Conservation (phyloP, 2,329 filamentous ascomycete genomes). For the Fusarium setosum region DNA sequence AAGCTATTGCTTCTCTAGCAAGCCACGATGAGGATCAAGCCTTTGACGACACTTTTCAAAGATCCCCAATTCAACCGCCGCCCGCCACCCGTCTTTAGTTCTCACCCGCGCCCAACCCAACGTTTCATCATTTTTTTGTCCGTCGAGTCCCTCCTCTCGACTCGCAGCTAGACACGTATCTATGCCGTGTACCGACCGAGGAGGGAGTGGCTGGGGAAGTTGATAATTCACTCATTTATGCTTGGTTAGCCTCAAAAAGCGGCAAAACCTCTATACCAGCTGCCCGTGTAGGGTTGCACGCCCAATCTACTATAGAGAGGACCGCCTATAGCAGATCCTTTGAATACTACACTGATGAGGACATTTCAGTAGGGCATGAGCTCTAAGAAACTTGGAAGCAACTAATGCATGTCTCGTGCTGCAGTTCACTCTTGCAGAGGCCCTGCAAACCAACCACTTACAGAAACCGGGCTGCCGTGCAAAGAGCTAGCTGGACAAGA, state of each 20-base stretch:
- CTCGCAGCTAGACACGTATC: conserved; percentile 24
- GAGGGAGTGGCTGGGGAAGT: background rate
- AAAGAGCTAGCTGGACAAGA: background rate
- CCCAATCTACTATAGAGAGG: background rate
- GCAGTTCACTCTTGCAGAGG: background rate
- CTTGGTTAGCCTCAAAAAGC: background rate
- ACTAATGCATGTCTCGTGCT: background rate
- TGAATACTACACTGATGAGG: background rate
- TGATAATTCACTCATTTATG: conserved; percentile 1
- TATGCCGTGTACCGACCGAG: background rate
- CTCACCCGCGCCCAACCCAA: conserved; percentile 23
- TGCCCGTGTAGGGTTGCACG: conserved; percentile 3
- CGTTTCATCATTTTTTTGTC: conserved; percentile 31
- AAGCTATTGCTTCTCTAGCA: background rate
- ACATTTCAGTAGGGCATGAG: background rate
- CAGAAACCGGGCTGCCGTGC: too few species aligned
- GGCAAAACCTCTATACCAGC: background rate
- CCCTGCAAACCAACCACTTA: background rate
- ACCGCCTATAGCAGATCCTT: background rate
- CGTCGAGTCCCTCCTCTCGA: conserved; percentile 12
- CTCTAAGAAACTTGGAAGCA: background rate
- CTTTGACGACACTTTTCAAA: background rate
- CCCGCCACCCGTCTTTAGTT: conserved; percentile 27
- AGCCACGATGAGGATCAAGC: background rate
- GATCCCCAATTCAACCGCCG: conserved; percentile 13